phyloP scores from a whole-genome alignment of 169 alveolate genomes.

The Sarcocystis neurona region DNA sequence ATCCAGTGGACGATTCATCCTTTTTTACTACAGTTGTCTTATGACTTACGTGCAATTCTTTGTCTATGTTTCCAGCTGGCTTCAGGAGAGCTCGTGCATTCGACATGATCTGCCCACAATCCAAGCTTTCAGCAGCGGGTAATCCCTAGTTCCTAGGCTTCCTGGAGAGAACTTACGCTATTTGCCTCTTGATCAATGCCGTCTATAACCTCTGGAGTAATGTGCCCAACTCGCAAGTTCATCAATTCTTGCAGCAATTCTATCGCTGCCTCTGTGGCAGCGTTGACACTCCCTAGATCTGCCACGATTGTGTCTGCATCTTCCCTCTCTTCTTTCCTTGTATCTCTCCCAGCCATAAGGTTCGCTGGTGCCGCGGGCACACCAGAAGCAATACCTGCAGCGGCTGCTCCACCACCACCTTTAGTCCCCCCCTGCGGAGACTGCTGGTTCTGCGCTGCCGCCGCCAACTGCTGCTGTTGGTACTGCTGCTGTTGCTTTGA shows the following conservation, averaged over 20 bases:
- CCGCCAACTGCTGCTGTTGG: too few relatives aligned
- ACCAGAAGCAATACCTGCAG: too few relatives aligned
- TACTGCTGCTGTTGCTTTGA: too few relatives aligned
- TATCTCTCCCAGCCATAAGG: too few relatives aligned
- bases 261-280: slow-evolving; percentile 9
- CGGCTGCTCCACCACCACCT: too few relatives aligned
- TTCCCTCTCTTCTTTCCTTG: too few relatives aligned
- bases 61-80: slow-evolving; percentile 14
- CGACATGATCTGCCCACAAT: background rate
- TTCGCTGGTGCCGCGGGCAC: too few relatives aligned
- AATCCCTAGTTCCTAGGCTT: background rate
- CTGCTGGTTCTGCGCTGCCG: too few relatives aligned
- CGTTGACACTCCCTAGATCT: background rate
- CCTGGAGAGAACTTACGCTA: background rate
- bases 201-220: background rate
- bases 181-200: background rate
- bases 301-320: background rate
- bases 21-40: background rate
- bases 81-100: background rate
- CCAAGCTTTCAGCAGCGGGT: too few relatives aligned
- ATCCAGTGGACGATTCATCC: too few relatives aligned
- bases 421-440: too few relatives aligned
- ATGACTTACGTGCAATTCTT: background rate
- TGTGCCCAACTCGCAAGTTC: background rate
- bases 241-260: background rate